Percentiles rank a stretch among this genome's conserved stretches.
Evolutionary conservation across 495 filamentous ascomycete genomes (phyloP).

Genomic region (Talaromyces ruber): DNA sequence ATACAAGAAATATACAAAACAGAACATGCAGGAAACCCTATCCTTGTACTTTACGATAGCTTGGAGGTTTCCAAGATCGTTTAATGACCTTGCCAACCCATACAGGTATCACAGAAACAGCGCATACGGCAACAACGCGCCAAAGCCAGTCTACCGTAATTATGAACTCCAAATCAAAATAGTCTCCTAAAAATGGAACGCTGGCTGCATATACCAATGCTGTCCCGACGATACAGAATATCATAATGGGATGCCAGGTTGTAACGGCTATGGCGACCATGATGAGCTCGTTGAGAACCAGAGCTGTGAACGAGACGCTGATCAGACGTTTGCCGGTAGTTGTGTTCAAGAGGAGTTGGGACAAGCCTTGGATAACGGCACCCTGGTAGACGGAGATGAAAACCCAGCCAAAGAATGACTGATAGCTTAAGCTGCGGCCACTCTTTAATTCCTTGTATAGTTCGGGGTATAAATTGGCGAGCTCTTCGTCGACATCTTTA

Average conservation of each 20-base stretch:
- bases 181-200: slow-evolving; percentile 78
- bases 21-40: slow-evolving; percentile 18
- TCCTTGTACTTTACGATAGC: slow-evolving; percentile 88
- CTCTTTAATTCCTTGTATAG: slow-evolving; percentile 91
- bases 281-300: slow-evolving; percentile 88
- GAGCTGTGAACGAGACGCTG: slow-evolving; percentile 81
- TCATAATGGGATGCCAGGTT: slow-evolving; percentile 96
- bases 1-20: neutral
- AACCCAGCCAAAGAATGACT: slow-evolving; percentile 97
- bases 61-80: slow-evolving; percentile 82
- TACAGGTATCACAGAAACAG: slow-evolving; percentile 76
- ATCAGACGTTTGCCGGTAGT: slow-evolving; percentile 66
- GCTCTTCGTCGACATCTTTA: slow-evolving; percentile 83
- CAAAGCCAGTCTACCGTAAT: slow-evolving; percentile 76
- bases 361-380: slow-evolving; percentile 83
- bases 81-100: slow-evolving; percentile 76
- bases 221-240: slow-evolving; percentile 73
- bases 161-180: slow-evolving; percentile 83
- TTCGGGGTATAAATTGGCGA: slow-evolving; percentile 93
- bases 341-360: slow-evolving; percentile 74
- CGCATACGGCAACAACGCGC: slow-evolving; percentile 72
- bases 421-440: slow-evolving; percentile 77
- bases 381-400: slow-evolving; percentile 92
- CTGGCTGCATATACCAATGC: slow-evolving; percentile 68
- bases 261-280: slow-evolving; percentile 97